phyloP scores from a whole-genome alignment of 768 basidiomycete genomes.

The Asterophora parasitica region DNA sequence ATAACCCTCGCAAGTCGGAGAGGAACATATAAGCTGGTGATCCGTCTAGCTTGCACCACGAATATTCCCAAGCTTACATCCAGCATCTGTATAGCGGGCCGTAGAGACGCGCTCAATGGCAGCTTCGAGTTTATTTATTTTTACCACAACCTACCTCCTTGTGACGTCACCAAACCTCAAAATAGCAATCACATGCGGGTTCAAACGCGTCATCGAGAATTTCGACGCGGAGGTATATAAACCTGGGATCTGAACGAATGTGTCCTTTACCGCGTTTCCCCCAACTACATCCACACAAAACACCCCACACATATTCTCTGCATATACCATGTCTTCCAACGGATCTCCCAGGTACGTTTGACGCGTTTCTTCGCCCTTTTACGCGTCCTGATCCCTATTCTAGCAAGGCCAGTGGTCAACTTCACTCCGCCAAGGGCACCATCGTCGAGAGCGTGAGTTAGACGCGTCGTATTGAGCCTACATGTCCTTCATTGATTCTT shows the following conservation, averaged over 20 bases:
- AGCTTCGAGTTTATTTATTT: no score
- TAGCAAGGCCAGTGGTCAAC: slow-evolving; percentile 40
- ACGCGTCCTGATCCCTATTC: neutral
- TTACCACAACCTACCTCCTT: neutral
- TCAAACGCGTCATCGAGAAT: slow-evolving; percentile 6
- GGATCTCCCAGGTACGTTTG: slow-evolving; percentile 17
- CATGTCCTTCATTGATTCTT: neutral
- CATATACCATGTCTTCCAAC: slow-evolving; percentile 15
- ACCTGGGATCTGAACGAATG: neutral
- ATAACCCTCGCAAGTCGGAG: no score
- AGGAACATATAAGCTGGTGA: no score
- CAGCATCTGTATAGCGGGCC: no score
- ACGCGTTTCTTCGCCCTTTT: neutral
- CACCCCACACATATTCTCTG: neutral
- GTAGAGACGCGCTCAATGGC: no score
- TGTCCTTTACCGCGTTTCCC: neutral
- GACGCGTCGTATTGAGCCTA: neutral
- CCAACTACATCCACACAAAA: neutral
- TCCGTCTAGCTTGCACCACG: no score
- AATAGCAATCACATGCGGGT: slow-evolving; percentile 3
- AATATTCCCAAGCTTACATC: no score
- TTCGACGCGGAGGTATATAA: slow-evolving; percentile 10
- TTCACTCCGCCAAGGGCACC: slow-evolving; percentile 39
- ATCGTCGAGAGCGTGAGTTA: slow-evolving; percentile 21
- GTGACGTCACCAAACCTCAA: slow-evolving; percentile 4